Evolutionary conservation across 441 rosid genomes (phyloP), one percentile per base, ranked within the genome.

Genomic region (California macrophylla): DNA sequence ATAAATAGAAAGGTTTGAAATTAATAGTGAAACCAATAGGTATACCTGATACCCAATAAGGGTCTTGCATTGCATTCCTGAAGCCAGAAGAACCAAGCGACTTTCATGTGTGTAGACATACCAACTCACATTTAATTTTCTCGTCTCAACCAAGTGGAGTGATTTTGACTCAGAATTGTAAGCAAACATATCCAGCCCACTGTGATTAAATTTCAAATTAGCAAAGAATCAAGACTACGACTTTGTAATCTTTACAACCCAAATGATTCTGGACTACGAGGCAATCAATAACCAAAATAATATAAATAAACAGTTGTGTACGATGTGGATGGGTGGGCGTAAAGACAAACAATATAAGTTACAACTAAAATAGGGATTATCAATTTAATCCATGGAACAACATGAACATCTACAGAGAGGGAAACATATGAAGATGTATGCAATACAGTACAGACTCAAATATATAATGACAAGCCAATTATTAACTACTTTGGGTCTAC

Each of bases 71-170:
- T 92, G 96, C 92, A 94, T 82, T 82, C 98, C 98, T 3, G 97
- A 90, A 70, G 99, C 98, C 81, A 92, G 97, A 76, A 92, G 97
- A 84, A 92, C 85, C 86, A 92, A 77, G 71, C 98, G 91, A 76
- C 91, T 87, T 69, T 92, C 99, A 80, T 94, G 98, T 3, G 97
- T 92, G 79, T 94, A 92, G 64, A 80, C 79, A 81, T 84, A 90
- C 98, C 98, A 90, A 76, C 83, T 80, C 67, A 87, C 89, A 72
- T 78, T 85, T 70, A 75, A 67, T 80, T 85, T 91, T 82, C 77
- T 90, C 50, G 91, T 81, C 79, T 91, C 97, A 76, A 94, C 94
- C 83, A 92, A 82, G 78, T 71, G 75, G 66, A 94, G 86, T 67
- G 85, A 78, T 78, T 85, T 88, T 64, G 84, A 74, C 74, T 72